These are phyloP conservation scores for Pisolithus sp. DNA, from an alignment of 768 basidiomycete genomes.

Conservation along the genomic window DNA sequence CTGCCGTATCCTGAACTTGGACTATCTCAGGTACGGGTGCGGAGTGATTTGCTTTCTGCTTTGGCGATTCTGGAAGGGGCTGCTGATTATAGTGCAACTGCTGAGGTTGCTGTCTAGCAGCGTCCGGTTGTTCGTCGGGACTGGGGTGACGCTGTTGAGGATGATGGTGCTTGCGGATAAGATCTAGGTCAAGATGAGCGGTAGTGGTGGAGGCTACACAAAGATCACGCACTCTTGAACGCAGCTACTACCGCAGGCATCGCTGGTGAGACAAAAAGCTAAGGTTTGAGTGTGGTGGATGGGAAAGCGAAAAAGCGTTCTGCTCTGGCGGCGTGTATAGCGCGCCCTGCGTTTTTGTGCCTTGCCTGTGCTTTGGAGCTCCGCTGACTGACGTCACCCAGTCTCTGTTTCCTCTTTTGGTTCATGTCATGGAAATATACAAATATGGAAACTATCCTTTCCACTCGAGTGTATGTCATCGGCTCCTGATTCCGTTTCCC, in stretches of 20 bases:
- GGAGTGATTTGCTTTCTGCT: slow-evolving; percentile 31
- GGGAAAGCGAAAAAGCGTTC: slow-evolving; percentile 1
- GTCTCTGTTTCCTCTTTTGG: slow-evolving; percentile 9
- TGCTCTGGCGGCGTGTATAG: slow-evolving; percentile 6
- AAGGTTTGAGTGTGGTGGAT: background rate
- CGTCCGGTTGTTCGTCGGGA: slow-evolving; percentile 22
- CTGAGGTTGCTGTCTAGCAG: slow-evolving; percentile 13
- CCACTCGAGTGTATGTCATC: slow-evolving; percentile 3
- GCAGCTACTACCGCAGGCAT: slow-evolving; percentile 81
- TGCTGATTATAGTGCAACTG: slow-evolving; percentile 30
- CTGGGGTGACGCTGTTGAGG: slow-evolving; percentile 35
- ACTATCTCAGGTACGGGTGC: slow-evolving; percentile 20
- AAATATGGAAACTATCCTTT: background rate
- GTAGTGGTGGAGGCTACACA: slow-evolving; percentile 14
- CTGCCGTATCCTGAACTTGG: slow-evolving; percentile 38
- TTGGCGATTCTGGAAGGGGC: slow-evolving; percentile 30
- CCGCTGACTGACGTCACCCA: slow-evolving; percentile 29
- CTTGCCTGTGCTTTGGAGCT: slow-evolving; percentile 23
- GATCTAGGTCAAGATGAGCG: slow-evolving; percentile 40
- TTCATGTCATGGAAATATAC: background rate
- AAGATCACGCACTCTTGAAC: slow-evolving; percentile 66
- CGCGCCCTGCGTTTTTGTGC: slow-evolving; percentile 25
- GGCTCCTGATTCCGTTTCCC: slow-evolving; percentile 3
- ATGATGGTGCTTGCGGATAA: slow-evolving; percentile 73
- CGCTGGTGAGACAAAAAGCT: background rate